Evolutionary conservation across 2,329 filamentous ascomycete species (phyloP).

Genomic region (Nemania serpens): DNA sequence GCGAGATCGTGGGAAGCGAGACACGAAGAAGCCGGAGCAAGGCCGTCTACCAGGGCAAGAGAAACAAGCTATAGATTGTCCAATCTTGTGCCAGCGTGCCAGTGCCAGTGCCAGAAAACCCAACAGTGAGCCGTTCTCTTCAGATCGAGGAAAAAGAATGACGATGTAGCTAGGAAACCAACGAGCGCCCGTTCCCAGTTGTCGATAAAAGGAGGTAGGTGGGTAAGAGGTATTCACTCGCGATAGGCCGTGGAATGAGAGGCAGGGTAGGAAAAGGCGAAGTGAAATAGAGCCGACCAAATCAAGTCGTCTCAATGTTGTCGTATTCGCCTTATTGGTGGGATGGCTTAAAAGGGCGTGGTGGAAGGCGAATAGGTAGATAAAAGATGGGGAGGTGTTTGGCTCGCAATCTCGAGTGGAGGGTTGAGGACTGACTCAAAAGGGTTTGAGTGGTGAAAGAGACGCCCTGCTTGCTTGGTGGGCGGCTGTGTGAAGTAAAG

Average conservation of each 20-base stretch:
- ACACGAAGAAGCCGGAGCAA: conserved; percentile 5
- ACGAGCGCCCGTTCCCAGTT: conserved; percentile 10
- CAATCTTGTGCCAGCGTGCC: conserved; percentile 1
- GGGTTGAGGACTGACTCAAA: conserved; percentile 19
- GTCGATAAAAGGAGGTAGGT: conserved; percentile 22
- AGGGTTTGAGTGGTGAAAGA: conserved; percentile 46
- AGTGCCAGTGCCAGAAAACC: conserved; percentile 2
- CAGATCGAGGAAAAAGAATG: background rate
- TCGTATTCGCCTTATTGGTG: conserved; percentile 1
- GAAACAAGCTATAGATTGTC: conserved; percentile 2
- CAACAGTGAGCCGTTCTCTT: background rate
- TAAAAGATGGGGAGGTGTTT: background rate
- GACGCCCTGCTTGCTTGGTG: conserved; percentile 32
- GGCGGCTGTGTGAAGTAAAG: conserved; percentile 45
- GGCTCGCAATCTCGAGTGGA: conserved; percentile 13
- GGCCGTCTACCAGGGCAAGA: conserved; percentile 7
- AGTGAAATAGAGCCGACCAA: conserved; percentile 19
- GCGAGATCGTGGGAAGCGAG: conserved; percentile 25
- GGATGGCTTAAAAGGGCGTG: background rate
- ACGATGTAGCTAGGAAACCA: background rate
- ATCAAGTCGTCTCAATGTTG: conserved; percentile 5
- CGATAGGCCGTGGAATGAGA: conserved; percentile 25
- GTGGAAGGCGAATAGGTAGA: background rate
- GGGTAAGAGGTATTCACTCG: conserved; percentile 15
- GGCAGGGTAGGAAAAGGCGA: conserved; percentile 20